phyloP scores from a whole-genome alignment of 2,329 filamentous ascomycete genomes.

The Apiospora arundinis region DNA sequence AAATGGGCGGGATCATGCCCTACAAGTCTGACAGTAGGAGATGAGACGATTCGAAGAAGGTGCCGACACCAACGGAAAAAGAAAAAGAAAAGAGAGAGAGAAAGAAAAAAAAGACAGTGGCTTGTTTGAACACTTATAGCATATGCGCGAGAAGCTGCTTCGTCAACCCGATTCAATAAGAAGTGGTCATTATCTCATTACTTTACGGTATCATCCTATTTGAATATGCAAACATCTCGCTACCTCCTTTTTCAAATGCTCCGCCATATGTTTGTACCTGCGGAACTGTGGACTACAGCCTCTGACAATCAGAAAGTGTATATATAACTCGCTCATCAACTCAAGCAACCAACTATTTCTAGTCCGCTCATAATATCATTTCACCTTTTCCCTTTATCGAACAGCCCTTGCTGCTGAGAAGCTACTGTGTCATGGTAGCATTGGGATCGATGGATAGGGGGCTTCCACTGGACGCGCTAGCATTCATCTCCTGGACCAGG shows the following conservation, averaged over 20 bases:
- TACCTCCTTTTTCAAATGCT: background rate
- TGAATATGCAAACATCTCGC: background rate
- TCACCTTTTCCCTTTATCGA: background rate
- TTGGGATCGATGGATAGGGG: background rate
- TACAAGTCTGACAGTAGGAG: too few relatives aligned
- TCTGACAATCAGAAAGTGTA: background rate
- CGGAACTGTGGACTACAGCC: background rate
- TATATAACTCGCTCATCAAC: background rate
- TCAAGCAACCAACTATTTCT: background rate
- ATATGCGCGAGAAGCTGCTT: background rate
- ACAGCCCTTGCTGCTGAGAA: background rate
- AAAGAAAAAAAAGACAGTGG: too few relatives aligned
- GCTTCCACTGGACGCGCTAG: background rate
- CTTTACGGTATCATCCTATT: background rate
- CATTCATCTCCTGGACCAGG: slow-evolving; percentile 20
- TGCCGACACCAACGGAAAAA: too few relatives aligned
- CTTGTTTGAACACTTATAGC: background rate
- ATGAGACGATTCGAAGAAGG: too few relatives aligned
- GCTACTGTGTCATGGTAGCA: background rate
- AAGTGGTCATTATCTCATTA: background rate
- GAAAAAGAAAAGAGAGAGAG: background rate
- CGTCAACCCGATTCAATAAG: background rate
- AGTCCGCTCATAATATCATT: too few relatives aligned
- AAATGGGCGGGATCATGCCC: too few relatives aligned
- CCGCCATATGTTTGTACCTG: background rate